A percentile compares a stretch with the other conserved stretches of the same genome.
Evolutionary conservation across 1,284 basidiomycete species (phyloP).

Genomic region (Laetiporus sulphureus): DNA sequence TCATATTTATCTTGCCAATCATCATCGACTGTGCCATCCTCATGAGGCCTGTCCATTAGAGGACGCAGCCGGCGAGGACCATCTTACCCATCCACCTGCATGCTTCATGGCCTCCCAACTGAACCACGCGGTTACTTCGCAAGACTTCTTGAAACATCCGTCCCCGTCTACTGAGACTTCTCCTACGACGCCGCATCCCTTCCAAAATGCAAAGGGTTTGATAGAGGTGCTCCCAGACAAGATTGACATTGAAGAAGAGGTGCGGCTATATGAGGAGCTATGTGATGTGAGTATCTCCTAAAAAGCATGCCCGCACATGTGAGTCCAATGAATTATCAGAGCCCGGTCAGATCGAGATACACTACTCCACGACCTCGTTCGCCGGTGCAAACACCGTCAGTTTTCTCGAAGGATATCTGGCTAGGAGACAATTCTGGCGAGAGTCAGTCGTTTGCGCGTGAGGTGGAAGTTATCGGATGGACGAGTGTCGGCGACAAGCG

Average conservation of each 20-base stretch:
- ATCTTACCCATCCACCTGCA: too few relatives aligned
- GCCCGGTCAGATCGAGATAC: slow-evolving; percentile 3
- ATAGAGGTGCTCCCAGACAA: slow-evolving; percentile 23
- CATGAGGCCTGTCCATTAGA: too few relatives aligned
- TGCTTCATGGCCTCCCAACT: too few relatives aligned
- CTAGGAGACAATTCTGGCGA: slow-evolving; percentile 52
- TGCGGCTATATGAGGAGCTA: slow-evolving; percentile 39
- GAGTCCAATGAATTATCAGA: background rate
- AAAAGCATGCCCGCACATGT: background rate
- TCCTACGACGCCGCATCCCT: too few relatives aligned
- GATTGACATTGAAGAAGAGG: slow-evolving; percentile 42
- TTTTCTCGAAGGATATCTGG: slow-evolving; percentile 61
- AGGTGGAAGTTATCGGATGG: slow-evolving; percentile 62
- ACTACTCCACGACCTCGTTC: slow-evolving; percentile 18
- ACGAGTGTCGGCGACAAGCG: slow-evolving; percentile 57
- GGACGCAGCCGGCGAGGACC: too few relatives aligned
- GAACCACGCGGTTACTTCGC: too few relatives aligned
- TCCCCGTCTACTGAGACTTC: too few relatives aligned
- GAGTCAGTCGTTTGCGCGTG: slow-evolving; percentile 48
- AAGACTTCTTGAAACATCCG: too few relatives aligned
- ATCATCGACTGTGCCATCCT: too few relatives aligned
- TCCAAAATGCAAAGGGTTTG: too few relatives aligned
- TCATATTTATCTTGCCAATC: too few relatives aligned
- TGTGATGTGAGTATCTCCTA: slow-evolving; percentile 29
- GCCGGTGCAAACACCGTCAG: slow-evolving; percentile 39